Evolutionary conservation across 1,139 yeast genomes (phyloP), one percentile per base, ranked within the genome.

Genomic region (Meyerozyma guilliermondii): DNA sequence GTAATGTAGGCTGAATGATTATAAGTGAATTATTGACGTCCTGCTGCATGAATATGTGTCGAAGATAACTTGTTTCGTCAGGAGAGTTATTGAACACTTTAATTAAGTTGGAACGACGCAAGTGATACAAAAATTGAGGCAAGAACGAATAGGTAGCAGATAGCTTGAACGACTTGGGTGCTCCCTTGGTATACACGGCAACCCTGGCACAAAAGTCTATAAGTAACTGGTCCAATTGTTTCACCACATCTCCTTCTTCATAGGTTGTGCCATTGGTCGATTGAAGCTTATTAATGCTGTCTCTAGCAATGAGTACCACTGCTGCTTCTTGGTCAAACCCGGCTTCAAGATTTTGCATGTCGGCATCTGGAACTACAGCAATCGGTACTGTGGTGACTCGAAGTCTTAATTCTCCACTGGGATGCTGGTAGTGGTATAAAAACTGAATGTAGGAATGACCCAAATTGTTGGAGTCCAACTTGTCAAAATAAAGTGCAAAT

Each of bases 171-270:
- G 95, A 82, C 34, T 74, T 69, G 36, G 91, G 76, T 46, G 77
- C 83, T 47, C 88, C 94, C 56, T 84, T 85, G 49, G 82, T 76
- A 62, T 85, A 92, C 53, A 87, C 94, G 28, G 96, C 96, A 64
- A 87, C 91, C 53, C 89, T 80, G 45, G 85, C 80, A 64, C 98
- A 91, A 52, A 87, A 73, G 50, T 89, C 85, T 50, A 92, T 85
- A 7, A 33, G 36, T 7, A 17, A 6, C 20, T 33, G 36, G 10
- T 33, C 36, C 24, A 33, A 33, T 18, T 33, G 36, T 33, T 33
- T 33, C n/a, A 33, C 24, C 13, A 33, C 36, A 6, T 33, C 36
- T 10, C 24, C 4, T 33, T 9, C 24, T 23, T 36, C 31, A 14
- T 26, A n/a, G 7, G n/a, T 16, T 2, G 27, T 8, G 11, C 30